Percentiles rank a stretch among this genome's conserved stretches.
Evolutionary conservation across 192 early-diverging fungal species (phyloP).

Genomic region (Backusella morwellensis): DNA sequence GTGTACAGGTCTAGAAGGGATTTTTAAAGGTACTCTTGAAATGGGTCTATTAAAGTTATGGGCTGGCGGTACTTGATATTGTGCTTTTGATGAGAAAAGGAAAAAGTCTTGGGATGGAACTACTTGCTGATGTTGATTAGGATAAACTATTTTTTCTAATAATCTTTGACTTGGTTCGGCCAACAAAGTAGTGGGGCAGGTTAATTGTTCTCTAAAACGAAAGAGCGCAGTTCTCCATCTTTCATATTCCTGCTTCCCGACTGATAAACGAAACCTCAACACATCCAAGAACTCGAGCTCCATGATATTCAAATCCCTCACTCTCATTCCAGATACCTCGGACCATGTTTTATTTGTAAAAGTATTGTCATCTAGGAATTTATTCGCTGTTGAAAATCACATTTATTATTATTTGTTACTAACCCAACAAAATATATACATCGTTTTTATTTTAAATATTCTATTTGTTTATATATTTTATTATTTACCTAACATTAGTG

Average conservation of each 20-base stretch:
- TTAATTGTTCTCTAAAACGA: conserved; percentile 35
- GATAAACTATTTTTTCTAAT: conserved; percentile 11
- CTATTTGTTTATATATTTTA: conserved; percentile 1
- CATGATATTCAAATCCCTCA: conserved; percentile 77
- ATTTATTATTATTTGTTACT: neutral
- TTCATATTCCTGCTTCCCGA: conserved; percentile 62
- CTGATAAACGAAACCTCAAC: conserved; percentile 72
- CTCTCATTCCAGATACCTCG: conserved; percentile 78
- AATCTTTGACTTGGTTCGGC: conserved; percentile 24
- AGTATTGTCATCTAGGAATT: conserved; percentile 86
- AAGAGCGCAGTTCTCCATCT: conserved; percentile 59
- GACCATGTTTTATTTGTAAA: conserved; percentile 92
- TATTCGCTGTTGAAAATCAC: conserved; percentile 56
- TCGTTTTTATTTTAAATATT: neutral
- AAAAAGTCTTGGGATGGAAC: neutral
- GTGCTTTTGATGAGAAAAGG: conserved; percentile 9
- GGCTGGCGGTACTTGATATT: conserved; percentile 1
- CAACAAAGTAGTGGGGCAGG: neutral
- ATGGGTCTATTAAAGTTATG: conserved; percentile 10
- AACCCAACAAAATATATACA: neutral
- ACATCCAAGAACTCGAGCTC: conserved; percentile 81
- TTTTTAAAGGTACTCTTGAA: conserved; percentile 15
- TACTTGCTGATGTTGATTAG: neutral
- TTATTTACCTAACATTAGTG: conserved; percentile 45
- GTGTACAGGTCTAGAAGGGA: neutral